These are phyloP conservation scores for Avena atlantica DNA, from an alignment of 176 grass and related monocot genomes.

Conservation along the genomic window DNA sequence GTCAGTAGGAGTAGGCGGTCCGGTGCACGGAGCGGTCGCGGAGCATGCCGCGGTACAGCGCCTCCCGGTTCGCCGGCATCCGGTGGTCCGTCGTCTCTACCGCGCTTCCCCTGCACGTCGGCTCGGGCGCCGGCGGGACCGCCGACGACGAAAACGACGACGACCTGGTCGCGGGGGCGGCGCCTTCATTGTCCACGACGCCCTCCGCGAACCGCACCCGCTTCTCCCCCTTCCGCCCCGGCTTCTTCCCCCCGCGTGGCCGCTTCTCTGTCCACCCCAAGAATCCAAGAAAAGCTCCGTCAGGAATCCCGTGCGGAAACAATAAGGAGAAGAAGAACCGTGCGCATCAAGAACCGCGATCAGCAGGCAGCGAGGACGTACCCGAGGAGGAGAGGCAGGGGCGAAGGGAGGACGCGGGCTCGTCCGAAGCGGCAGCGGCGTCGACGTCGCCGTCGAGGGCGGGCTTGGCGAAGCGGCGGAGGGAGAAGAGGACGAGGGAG, in stretches of 20 bases:
- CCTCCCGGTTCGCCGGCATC: conserved; percentile 87
- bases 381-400: conserved; percentile 60
- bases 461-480: conserved; percentile 55
- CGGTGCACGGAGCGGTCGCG: conserved; percentile 65
- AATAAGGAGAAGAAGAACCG: background rate
- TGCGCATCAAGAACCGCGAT: background rate
- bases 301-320: background rate
- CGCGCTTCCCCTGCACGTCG: conserved; percentile 37
- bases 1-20: conserved; percentile 60
- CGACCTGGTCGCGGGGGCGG: background rate
- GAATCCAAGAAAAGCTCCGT: background rate
- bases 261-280: conserved; percentile 43
- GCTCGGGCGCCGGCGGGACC: background rate
- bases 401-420: conserved; percentile 3
- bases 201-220: conserved; percentile 75
- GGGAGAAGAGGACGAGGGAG: conserved; percentile 75
- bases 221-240: conserved; percentile 52
- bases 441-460: background rate
- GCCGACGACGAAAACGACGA: background rate
- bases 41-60: conserved; percentile 90
- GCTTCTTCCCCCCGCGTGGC: conserved; percentile 16
- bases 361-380: background rate
- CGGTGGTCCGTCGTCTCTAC: conserved; percentile 8
- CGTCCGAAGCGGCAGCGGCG: background rate
- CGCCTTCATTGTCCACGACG: conserved; percentile 69